Base-by-base conservation (phyloP, 2,329 filamentous ascomycete species). In the Phyllosticta capitalensis region DNA sequence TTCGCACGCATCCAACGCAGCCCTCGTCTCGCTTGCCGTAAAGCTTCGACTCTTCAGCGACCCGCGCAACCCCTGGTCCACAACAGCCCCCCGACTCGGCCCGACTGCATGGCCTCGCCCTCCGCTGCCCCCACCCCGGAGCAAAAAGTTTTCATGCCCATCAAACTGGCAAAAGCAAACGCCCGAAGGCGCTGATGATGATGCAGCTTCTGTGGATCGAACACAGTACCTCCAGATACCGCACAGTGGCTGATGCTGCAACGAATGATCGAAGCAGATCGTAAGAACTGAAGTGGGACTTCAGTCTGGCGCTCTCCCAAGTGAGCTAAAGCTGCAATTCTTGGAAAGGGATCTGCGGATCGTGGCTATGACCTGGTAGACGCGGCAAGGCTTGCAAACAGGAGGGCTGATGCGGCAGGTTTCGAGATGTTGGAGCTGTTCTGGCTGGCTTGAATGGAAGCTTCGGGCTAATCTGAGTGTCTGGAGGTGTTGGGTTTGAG, bases 161-260 rank as follows among this genome's bases (percentile, higher is more conserved):
- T n/a, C n/a, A n/a, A n/a, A 38, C 30, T 38, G 5, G 30, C 30
- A 38, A 38, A 38, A 38, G 30, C 10, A 38, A 38, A 17, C 30
- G 9, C 30, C 17, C 30, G 10, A 38, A 14, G 1, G 3, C 9
- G 9, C 30, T 38, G 10, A 38, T 17, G 12, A 3, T 17, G 28
- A 30, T 69, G 67, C 63, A 62, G 66, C 68, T 67, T 70, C 68
- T 69, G 67, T 69, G 68, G 68, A 70, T 70, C 68, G 68, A 70
- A 70, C 68, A 69, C 68, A 69, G 68, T 69, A 69, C 68, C 68
- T 70, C 68, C 68, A 71, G 68, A 71, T 69, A 68, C 64, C 68
- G 67, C 67, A 67, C 64, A 68, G 63, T 58, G 64, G 59, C 54
- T 63, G 52, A 55, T 54, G 60, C 59, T 64, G 59, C 64, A 69